Conservation (phyloP, 129 eudicot genomes). For the Ambrosia artemisiifolia region DNA sequence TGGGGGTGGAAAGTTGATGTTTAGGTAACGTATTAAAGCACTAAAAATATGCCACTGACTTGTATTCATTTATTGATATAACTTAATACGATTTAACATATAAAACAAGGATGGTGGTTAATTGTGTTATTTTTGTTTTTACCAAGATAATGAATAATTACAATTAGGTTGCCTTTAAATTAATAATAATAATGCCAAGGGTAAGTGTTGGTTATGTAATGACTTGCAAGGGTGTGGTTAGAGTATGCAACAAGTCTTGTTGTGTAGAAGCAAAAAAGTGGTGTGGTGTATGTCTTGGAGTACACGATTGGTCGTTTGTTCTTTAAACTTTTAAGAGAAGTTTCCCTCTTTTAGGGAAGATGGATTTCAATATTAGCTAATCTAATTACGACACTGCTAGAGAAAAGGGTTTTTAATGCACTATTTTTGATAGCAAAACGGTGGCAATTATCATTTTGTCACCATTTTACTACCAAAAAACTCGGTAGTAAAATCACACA, state of each 20-base stretch:
- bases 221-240: conserved; percentile 34
- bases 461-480: too few species aligned
- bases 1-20: background rate
- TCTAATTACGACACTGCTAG: background rate
- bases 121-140: too few species aligned
- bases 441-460: too few species aligned
- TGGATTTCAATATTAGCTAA: background rate
- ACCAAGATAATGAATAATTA: too few species aligned
- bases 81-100: too few species aligned
- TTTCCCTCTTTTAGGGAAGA: background rate
- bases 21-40: background rate
- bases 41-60: background rate
- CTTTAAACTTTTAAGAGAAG: background rate
- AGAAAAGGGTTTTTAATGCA: too few species aligned
- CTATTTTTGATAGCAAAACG: too few species aligned
- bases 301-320: conserved; percentile 12
- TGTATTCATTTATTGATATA: too few species aligned
- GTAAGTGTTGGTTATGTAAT: conserved; percentile 6
- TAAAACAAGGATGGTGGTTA: too few species aligned
- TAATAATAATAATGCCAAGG: background rate
- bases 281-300: conserved; percentile 21
- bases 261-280: conserved; percentile 27
- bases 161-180: too few species aligned
- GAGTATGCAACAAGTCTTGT: conserved; percentile 30
- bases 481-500: too few species aligned